Base-by-base conservation (phyloP, 768 basidiomycete genomes). In the Lactifluus echinatus region DNA sequence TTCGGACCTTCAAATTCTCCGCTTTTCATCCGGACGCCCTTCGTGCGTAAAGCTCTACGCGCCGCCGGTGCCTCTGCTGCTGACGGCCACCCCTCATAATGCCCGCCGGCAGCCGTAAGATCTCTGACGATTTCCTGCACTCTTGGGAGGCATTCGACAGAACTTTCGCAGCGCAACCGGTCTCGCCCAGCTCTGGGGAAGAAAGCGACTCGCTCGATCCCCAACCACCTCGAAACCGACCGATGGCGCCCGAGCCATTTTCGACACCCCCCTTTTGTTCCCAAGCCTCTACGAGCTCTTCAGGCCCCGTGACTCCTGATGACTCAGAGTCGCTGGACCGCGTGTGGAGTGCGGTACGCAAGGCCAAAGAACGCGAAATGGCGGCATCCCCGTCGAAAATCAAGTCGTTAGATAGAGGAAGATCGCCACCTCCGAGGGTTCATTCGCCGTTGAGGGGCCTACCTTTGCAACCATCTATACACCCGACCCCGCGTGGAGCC, bases 301-400 rank as follows among this genome's bases (percentile, higher is more conserved):
- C 62, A 11, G 64, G 53, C 23, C 63, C 61, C 19, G 45, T 58
- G 46, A 63, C 63, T 11, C 62, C 65, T 44, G 57, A 54, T 11
- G 69, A 72, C 29, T 62, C 59, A 46, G 64, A 60, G 10, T 71
- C 71, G 14, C 70, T 87, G 60, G 78, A 85, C 64, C 71, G 79
- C 21, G 69, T 88, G n/a, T 88, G 86, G 86, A 77, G 72, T 56
- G 75, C 78, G 53, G 76, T 88, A 51, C 78, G 84, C 44, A 76
- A 79, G 67, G 74, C 79, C 69, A 88, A 87, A 69, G 81, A 80
- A 49, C 76, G 73, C 61, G 77, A 78, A 63, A 83, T 87, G 76
- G 83, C 82, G 42, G 81, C 81, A 63, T 77, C 82, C 64, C 80
- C 80, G 50, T 77, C 82, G 29, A 88, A 88, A 68, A 82, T 87